Base-by-base conservation (phyloP, 2,329 filamentous ascomycete species). In the Ascochyta koolunga region DNA sequence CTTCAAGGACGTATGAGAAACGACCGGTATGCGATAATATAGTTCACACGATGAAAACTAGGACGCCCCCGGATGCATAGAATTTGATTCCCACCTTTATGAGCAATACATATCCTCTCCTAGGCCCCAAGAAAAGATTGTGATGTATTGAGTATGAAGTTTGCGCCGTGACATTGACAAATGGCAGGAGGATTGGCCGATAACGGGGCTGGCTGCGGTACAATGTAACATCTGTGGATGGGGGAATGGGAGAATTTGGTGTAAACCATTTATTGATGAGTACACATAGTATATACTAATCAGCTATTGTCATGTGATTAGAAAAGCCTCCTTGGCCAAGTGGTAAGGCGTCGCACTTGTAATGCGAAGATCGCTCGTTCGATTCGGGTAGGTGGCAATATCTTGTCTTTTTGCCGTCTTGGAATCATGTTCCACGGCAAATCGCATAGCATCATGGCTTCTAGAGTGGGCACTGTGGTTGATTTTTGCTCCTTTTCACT, bases 81-180 rank as follows among this genome's bases (percentile, higher is more conserved):
- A 64, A 62, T 55, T 58, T 58, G 56, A 64, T 62, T 62, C 54
- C 60, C 58, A 40, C 18, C 18, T 59, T 57, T 56, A 37, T 9
- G 18, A 37, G 35, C 9, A 37, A 33, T 15, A 6, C 18, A 37
- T 21, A 10, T 37, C 10, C 16, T 10, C 15, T 37, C 9, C 11
- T 9, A 21, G 10, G 8, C 35, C 22, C 35, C n/a, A 7, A 33
- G 3, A 4, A 32, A 15, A n/a, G 11, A n/a, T n/a, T n/a, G n/a
- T n/a, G n/a, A n/a, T n/a, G n/a, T n/a, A n/a, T n/a, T n/a, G n/a
- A n/a, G n/a, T n/a, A n/a, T n/a, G n/a, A n/a, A n/a, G n/a, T n/a
- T n/a, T n/a, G n/a, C 18, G 18, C 5, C 2, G 18, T 37, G 18
- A 37, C 15, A 9, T 37, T 21, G 19, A 18, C 16, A 18, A 11